Evolutionary conservation across 1,139 yeast genomes (phyloP).

Genomic region (Taphrina flavorubra): DNA sequence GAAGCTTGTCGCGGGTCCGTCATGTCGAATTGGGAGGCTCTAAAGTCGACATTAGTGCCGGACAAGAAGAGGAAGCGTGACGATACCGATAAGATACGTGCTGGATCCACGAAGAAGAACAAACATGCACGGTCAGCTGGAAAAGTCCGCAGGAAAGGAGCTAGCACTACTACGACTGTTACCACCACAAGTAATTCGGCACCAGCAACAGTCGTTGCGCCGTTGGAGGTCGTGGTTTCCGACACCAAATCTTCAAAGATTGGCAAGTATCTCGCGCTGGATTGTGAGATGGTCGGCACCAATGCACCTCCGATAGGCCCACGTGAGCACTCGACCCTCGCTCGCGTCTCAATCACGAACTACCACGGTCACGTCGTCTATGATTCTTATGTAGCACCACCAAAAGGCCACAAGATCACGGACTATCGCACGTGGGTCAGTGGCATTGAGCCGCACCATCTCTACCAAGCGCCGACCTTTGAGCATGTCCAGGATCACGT

Average conservation of each 20-base stretch:
- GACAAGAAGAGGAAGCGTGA: constrained; percentile 29
- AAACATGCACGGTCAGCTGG: not conserved
- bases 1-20: not conserved
- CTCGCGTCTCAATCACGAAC: constrained; percentile 86
- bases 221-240: constrained; percentile 26
- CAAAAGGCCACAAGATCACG: constrained; percentile 64
- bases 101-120: not conserved
- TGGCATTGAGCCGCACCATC: constrained; percentile 73
- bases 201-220: constrained; percentile 11
- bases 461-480: constrained; percentile 51
- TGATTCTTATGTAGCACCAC: constrained; percentile 78
- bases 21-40: constrained; percentile 40
- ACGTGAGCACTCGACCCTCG: constrained; percentile 76
- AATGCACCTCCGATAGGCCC: constrained; percentile 56
- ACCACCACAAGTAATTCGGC: not conserved
- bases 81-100: not conserved
- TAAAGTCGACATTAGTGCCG: constrained; percentile 14
- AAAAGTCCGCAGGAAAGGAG: not conserved
- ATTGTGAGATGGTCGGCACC: constrained; percentile 93
- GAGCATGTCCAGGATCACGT: constrained; percentile 68
- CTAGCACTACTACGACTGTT: not conserved
- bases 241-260: constrained; percentile 42
- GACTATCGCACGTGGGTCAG: constrained; percentile 97
- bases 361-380: constrained; percentile 73
- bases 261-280: constrained; percentile 83